Conservation (phyloP, 2,329 filamentous ascomycete genomes). For the Xylariaceae sp. region DNA sequence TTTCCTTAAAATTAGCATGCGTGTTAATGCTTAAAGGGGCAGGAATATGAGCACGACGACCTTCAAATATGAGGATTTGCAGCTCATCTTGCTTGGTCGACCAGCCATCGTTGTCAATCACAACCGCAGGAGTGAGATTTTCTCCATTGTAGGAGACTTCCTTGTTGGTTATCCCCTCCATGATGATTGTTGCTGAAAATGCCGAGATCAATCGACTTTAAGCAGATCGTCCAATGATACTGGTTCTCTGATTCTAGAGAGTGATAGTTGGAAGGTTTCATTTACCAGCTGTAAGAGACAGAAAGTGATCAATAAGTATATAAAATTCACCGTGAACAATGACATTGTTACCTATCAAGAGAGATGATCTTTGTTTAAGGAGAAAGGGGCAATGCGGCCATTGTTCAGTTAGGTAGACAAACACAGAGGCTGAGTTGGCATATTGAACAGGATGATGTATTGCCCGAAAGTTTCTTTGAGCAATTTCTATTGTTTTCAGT, state of each 20-base stretch:
- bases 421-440: too few relatives aligned
- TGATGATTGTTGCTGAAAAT: background rate
- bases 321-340: background rate
- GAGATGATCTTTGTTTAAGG: background rate
- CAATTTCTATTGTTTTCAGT: too few relatives aligned
- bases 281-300: background rate
- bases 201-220: background rate
- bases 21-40: background rate
- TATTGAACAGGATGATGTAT: too few relatives aligned
- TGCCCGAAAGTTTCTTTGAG: too few relatives aligned
- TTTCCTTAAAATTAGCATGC: background rate
- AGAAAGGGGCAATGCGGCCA: background rate
- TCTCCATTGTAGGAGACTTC: conserved; percentile 1
- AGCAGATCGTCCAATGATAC: background rate
- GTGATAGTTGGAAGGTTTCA: background rate
- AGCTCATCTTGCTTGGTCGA: conserved; percentile 3
- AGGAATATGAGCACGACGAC: conserved; percentile 2
- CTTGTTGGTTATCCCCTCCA: background rate
- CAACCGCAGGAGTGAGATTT: background rate
- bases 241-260: background rate
- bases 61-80: conserved; percentile 5
- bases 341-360: background rate
- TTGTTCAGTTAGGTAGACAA: background rate
- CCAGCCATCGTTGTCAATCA: conserved; percentile 15
- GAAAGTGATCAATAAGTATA: background rate